Evolutionary conservation across 306 rosid genomes (phyloP).

Genomic region (Fragaria vesca): DNA sequence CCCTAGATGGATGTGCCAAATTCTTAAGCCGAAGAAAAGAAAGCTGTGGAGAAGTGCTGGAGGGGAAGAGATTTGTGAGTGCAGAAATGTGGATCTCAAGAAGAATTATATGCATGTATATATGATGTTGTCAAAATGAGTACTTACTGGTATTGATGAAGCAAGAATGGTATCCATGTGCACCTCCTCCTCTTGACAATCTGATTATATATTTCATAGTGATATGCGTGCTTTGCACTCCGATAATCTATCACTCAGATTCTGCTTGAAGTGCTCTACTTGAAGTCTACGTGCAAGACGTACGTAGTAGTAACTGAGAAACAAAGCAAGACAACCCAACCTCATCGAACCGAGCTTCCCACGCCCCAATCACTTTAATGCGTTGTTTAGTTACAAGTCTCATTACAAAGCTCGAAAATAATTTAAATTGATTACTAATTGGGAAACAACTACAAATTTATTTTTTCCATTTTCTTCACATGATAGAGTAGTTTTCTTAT

Average conservation of each 20-base stretch:
- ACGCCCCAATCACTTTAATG: too few relatives aligned
- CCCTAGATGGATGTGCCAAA: background rate
- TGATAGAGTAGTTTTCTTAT: too few relatives aligned
- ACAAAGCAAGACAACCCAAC: too few relatives aligned
- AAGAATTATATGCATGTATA: background rate
- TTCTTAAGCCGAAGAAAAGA: background rate
- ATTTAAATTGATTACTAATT: too few relatives aligned
- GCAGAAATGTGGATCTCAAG: conserved; percentile 20
- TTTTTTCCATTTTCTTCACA: too few relatives aligned
- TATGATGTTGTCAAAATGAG: background rate
- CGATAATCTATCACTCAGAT: background rate
- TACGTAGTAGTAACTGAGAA: too few relatives aligned
- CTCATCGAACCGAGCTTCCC: too few relatives aligned
- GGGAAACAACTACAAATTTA: too few relatives aligned
- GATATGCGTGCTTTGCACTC: background rate
- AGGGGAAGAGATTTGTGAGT: background rate
- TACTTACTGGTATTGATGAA: background rate
- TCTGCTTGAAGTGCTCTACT: background rate
- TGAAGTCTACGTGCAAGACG: too few relatives aligned
- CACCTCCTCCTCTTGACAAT: background rate
- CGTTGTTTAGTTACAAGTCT: too few relatives aligned
- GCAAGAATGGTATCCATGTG: background rate
- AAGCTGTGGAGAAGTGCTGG: conserved; percentile 7
- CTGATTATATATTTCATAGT: background rate
- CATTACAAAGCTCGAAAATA: too few relatives aligned